Evolutionary conservation across 352 stramenopile species (phyloP).

Genomic region (Blastocystis sp.): DNA sequence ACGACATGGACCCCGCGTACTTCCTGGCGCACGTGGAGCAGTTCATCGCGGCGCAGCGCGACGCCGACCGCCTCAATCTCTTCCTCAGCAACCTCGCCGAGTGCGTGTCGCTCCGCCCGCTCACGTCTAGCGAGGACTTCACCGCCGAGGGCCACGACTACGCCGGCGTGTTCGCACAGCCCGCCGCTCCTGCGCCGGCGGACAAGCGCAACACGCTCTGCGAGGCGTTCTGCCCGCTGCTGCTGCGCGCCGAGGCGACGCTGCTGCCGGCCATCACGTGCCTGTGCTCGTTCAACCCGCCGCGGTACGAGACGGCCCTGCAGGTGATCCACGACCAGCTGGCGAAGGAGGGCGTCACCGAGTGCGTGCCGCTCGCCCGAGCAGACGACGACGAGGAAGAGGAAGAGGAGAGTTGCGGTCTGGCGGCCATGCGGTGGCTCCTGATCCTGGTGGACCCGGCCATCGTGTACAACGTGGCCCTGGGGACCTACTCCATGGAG

Average conservation of each 20-base stretch:
- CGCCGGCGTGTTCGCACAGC: neutral
- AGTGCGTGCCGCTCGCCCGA: neutral
- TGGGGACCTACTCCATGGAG: slow-evolving; percentile 60
- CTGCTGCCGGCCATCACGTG: slow-evolving; percentile 21
- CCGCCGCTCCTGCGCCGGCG: neutral
- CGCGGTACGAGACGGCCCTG: slow-evolving; percentile 31
- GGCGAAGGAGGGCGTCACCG: neutral
- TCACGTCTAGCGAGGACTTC: slow-evolving; percentile 38
- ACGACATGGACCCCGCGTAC: slow-evolving; percentile 51
- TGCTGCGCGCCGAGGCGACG: neutral
- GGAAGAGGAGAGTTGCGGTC: neutral
- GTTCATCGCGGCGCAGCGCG: neutral
- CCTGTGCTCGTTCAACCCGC: slow-evolving; percentile 35
- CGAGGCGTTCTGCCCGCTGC: slow-evolving; percentile 16
- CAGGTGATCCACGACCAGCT: slow-evolving; percentile 22
- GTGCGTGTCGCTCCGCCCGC: neutral
- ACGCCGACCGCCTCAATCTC: slow-evolving; percentile 33
- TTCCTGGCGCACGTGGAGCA: slow-evolving; percentile 27
- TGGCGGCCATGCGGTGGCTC: slow-evolving; percentile 38
- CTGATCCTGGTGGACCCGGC: slow-evolving; percentile 42
- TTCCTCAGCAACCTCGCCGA: slow-evolving; percentile 45
- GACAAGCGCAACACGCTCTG: slow-evolving; percentile 35
- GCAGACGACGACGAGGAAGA: slow-evolving; percentile 20
- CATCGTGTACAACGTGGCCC: slow-evolving; percentile 18
- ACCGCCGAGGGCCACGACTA: slow-evolving; percentile 53